Evolutionary conservation across 2,329 filamentous ascomycete species (phyloP).

Genomic region (Basipetospora chlamydospora): DNA sequence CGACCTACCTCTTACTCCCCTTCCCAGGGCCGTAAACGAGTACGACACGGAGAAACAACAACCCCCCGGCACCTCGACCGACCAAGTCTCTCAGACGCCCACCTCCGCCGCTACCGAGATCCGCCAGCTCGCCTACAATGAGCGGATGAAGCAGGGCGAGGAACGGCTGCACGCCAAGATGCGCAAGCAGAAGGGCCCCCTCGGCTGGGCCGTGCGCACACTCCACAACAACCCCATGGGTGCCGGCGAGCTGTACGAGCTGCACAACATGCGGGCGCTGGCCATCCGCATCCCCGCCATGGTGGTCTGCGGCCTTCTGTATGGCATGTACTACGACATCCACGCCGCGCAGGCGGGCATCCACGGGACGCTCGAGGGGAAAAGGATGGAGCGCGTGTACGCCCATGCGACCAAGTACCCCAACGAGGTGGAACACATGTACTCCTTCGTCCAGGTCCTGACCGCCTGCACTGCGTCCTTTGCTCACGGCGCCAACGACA

Average conservation of each 20-base stretch:
- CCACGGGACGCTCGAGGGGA: slow-evolving; percentile 55
- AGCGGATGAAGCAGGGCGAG: slow-evolving; percentile 42
- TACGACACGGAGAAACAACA: slow-evolving; percentile 24
- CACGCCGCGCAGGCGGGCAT: slow-evolving; percentile 61
- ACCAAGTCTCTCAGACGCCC: slow-evolving; percentile 31
- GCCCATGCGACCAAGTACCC: slow-evolving; percentile 47
- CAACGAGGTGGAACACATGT: slow-evolving; percentile 56
- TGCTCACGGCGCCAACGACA: slow-evolving; percentile 65
- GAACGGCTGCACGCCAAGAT: slow-evolving; percentile 49
- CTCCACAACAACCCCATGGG: slow-evolving; percentile 62
- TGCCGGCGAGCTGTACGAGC: slow-evolving; percentile 58
- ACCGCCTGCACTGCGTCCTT: slow-evolving; percentile 61
- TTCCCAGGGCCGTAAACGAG: slow-evolving; percentile 8
- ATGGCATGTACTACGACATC: slow-evolving; percentile 71
- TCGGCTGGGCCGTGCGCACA: slow-evolving; percentile 73
- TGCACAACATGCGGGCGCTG: slow-evolving; percentile 50
- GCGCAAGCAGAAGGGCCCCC: slow-evolving; percentile 44
- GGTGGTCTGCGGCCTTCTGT: slow-evolving; percentile 47
- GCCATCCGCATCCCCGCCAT: slow-evolving; percentile 55
- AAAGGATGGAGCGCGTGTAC: slow-evolving; percentile 57
- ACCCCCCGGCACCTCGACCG: slow-evolving; percentile 13
- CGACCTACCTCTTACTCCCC: slow-evolving; percentile 9
- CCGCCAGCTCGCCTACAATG: slow-evolving; percentile 40
- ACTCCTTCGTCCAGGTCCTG: slow-evolving; percentile 51
- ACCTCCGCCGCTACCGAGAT: slow-evolving; percentile 30